These are phyloP conservation scores for Boechera divaricarpa DNA, from an alignment of 345 rosid species.

Conservation along the genomic window DNA sequence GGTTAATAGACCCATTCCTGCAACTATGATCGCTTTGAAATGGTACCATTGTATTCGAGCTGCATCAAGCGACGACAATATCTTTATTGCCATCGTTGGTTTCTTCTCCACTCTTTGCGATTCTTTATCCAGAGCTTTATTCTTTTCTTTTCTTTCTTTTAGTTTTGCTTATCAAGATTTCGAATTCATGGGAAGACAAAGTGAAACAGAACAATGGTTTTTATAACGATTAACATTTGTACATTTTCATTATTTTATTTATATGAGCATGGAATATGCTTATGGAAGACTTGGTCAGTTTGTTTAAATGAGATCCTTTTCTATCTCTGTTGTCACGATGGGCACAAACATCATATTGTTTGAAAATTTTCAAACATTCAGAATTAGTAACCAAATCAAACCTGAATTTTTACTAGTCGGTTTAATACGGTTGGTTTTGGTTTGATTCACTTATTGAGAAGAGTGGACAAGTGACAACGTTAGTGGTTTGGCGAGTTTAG, in stretches of 20 bases:
- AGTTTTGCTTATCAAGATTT: not conserved
- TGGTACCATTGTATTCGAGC: slow-evolving; percentile 58
- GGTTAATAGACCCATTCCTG: slow-evolving; percentile 62
- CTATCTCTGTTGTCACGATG: slow-evolving; percentile 33
- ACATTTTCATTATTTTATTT: not conserved
- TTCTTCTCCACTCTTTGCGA: slow-evolving; percentile 39
- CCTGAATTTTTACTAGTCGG: not conserved
- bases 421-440: slow-evolving; percentile 1
- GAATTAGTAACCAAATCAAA: not conserved
- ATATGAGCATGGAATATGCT: slow-evolving; percentile 36
- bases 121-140: slow-evolving; percentile 40
- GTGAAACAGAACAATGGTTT: slow-evolving; percentile 26
- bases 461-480: not conserved
- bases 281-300: slow-evolving; percentile 39
- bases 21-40: slow-evolving; percentile 54
- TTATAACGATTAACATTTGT: not conserved
- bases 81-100: slow-evolving; percentile 34
- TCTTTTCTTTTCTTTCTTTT: not conserved
- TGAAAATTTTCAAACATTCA: not conserved
- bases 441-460: slow-evolving; percentile 1
- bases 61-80: slow-evolving; percentile 48
- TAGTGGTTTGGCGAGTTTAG: not conserved
- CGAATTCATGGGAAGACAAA: not conserved
- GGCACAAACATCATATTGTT: slow-evolving; percentile 31
- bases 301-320: not conserved